Percentiles rank a stretch among this genome's conserved stretches.
phyloP scores from a whole-genome alignment of 2,329 filamentous ascomycete species.

The Chrysoporthe puriensis region DNA sequence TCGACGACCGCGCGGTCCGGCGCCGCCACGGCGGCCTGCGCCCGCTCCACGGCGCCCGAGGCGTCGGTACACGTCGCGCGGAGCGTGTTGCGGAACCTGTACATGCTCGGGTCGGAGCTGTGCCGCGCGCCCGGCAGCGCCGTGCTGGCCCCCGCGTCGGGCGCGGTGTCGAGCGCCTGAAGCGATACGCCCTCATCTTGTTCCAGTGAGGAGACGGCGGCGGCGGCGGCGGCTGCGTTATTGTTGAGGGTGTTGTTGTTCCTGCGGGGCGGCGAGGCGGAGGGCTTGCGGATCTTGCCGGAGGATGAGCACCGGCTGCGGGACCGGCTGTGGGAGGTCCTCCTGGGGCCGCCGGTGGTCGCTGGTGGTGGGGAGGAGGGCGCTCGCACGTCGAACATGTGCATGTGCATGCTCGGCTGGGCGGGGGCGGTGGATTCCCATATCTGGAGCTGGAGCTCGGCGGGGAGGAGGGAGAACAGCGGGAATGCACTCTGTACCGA shows the following conservation, averaged over 20 bases:
- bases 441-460: conserved; percentile 33
- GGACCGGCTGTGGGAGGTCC: background rate
- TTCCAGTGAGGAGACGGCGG: background rate
- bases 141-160: background rate
- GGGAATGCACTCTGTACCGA: conserved; percentile 26
- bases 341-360: background rate
- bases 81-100: conserved; percentile 21
- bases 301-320: conserved; percentile 17
- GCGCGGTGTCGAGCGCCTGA: conserved; percentile 10
- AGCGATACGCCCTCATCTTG: conserved; percentile 13
- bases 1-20: conserved; percentile 2
- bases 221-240: conserved; percentile 3
- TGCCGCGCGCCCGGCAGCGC: conserved; percentile 5
- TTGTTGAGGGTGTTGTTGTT: background rate
- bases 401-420: conserved; percentile 33
- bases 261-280: conserved; percentile 7
- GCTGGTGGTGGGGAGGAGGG: conserved; percentile 15
- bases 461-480: conserved; percentile 30
- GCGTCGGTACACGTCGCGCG: conserved; percentile 20
- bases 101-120: conserved; percentile 24
- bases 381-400: conserved; percentile 32
- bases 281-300: conserved; percentile 17
- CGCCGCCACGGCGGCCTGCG: conserved; percentile 4
- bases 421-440: conserved; percentile 31
- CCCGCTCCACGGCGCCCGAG: background rate